phyloP scores from a whole-genome alignment of 305 asterid species.

The Ruellia speciosa region DNA sequence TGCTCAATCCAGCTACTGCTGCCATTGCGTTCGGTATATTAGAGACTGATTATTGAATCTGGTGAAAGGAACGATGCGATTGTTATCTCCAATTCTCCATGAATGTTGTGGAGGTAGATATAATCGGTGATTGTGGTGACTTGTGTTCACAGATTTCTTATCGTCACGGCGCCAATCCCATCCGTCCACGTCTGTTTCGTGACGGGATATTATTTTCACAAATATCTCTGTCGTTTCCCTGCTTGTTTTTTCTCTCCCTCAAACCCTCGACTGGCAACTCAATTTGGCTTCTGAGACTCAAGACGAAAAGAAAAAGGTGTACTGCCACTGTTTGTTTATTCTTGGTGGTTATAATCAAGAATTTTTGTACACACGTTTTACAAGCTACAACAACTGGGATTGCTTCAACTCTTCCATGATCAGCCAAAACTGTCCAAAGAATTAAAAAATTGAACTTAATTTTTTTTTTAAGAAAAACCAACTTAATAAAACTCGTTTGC shows the following conservation, averaged over 20 bases:
- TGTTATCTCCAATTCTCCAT: neutral
- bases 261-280: neutral
- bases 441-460: too few species aligned
- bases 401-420: too few species aligned
- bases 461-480: too few species aligned
- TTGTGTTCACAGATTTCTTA: neutral
- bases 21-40: slow-evolving; percentile 31
- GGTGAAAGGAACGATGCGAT: neutral
- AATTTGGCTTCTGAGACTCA: neutral
- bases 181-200: neutral
- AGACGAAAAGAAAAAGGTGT: too few species aligned
- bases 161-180: neutral
- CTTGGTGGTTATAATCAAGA: too few species aligned
- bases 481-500: too few species aligned
- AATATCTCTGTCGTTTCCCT: neutral
- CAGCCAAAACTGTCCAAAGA: too few species aligned
- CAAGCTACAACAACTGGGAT: too few species aligned
- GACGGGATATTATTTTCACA: neutral
- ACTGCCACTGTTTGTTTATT: too few species aligned
- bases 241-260: neutral
- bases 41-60: neutral
- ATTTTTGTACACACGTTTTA: too few species aligned
- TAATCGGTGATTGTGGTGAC: neutral
- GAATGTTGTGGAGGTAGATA: neutral
- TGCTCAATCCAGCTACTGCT: slow-evolving; percentile 16